A percentile compares a stretch with the other conserved stretches of the same genome.
phyloP scores from a whole-genome alignment of 2,329 filamentous ascomycete genomes.

The Aspergillus tamarii region DNA sequence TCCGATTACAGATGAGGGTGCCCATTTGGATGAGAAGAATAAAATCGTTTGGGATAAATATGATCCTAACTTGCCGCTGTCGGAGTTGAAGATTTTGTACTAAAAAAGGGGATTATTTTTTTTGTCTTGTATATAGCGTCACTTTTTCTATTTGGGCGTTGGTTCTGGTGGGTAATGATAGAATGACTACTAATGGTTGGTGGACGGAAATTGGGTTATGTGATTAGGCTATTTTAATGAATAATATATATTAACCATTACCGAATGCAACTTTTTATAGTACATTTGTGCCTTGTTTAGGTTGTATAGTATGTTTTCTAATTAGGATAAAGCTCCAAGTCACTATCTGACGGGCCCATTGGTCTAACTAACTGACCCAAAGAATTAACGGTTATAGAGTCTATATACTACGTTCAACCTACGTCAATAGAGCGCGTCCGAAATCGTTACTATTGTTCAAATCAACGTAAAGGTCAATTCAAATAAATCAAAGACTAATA shows the following conservation, averaged over 20 bases:
- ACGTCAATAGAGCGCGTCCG: background rate
- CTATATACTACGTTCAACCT: background rate
- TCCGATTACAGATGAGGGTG: constrained; percentile 77
- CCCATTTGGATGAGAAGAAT: constrained; percentile 70
- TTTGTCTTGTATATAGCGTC: background rate
- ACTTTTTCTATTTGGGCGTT: background rate
- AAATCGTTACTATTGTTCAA: background rate
- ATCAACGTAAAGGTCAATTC: background rate
- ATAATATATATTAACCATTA: background rate
- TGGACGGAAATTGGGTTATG: background rate
- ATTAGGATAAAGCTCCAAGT: background rate
- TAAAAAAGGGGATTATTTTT: constrained; percentile 26
- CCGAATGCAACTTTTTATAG: background rate
- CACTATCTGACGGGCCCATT: background rate
- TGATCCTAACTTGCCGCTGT: constrained; percentile 59
- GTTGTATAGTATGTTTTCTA: too few species aligned
- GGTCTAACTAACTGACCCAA: background rate
- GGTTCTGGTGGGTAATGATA: background rate
- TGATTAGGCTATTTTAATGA: background rate
- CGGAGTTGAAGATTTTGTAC: constrained; percentile 56
- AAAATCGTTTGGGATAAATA: constrained; percentile 65
- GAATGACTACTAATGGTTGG: background rate
- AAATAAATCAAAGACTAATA: background rate
- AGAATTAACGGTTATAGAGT: background rate
- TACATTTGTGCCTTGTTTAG: too few species aligned